Percentiles rank a stretch among this genome's conserved stretches.
phyloP scores from a whole-genome alignment of 495 filamentous ascomycete genomes.

The Lasiosphaeria hispida region DNA sequence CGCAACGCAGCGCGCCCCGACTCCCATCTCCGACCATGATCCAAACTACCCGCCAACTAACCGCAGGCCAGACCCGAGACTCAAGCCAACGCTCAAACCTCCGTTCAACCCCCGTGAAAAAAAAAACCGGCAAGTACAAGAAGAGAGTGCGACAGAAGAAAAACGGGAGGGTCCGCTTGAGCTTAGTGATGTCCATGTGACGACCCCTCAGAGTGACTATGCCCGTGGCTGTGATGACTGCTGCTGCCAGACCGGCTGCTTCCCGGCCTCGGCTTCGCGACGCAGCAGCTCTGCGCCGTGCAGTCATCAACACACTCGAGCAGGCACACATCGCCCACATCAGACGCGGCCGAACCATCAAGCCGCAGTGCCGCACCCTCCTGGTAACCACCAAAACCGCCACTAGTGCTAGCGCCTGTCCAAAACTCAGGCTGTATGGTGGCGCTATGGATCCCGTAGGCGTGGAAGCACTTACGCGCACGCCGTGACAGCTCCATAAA shows the following conservation, averaged over 20 bases:
- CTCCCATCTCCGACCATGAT: no score
- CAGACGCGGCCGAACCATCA: conserved; percentile 36
- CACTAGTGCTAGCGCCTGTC: background rate
- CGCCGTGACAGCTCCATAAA: conserved; percentile 87
- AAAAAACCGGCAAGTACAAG: background rate
- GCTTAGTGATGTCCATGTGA: conserved; percentile 8
- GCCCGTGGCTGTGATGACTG: conserved; percentile 14
- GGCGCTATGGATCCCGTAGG: conserved; percentile 93
- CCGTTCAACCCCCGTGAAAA: background rate
- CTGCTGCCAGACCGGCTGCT: conserved; percentile 22
- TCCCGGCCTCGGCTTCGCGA: conserved; percentile 23
- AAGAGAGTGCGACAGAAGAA: background rate
- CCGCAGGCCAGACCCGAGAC: no score
- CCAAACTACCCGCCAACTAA: no score
- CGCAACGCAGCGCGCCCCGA: no score
- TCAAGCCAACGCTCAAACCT: no score
- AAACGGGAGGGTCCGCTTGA: background rate
- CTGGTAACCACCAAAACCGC: background rate
- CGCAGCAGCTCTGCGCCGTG: conserved; percentile 69
- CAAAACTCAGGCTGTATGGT: conserved; percentile 98
- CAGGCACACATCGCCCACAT: conserved; percentile 63
- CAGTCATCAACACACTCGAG: conserved; percentile 87
- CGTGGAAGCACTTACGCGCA: conserved; percentile 83
- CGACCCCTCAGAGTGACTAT: conserved; percentile 15
- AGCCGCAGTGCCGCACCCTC: conserved; percentile 33